Base-by-base conservation (phyloP, 2,329 filamentous ascomycete species). In the Thelonectria olida region DNA sequence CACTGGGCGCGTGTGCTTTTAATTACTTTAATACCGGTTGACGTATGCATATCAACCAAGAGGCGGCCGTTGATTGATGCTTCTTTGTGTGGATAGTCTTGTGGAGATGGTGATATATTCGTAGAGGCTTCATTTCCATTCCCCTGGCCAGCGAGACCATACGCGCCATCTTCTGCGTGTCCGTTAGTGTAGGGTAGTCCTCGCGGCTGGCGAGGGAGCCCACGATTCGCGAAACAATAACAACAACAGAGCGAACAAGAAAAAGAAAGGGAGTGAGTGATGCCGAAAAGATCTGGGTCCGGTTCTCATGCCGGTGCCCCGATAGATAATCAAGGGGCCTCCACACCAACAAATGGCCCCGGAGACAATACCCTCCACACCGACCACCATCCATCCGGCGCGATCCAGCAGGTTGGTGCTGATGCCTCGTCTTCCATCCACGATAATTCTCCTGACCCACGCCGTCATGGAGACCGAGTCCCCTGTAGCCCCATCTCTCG, bases 331-430 rank as follows among this genome's bases (percentile, higher is more conserved):
- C 27, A 36, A 34, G 19, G 27, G 13, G 39, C n/a, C n/a, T n/a
- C n/a, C n/a, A n/a, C n/a, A n/a, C n/a, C n/a, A n/a, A n/a, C n/a
- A n/a, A n/a, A n/a, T n/a, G n/a, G n/a, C n/a, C n/a, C n/a, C n/a
- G n/a, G n/a, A n/a, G n/a, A n/a, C n/a, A n/a, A n/a, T n/a, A n/a
- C n/a, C 28, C 28, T 45, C 27, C 28, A n/a, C 41, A 5, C n/a
- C 28, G 42, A 38, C 45, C 48, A 58, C n/a, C n/a, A n/a, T n/a
- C 49, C 31, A 54, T 34, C 17, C 27, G 8, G 38, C 7, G 15
- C 31, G 51, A 60, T 51, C 57, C 27, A 49, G 39, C 39, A 54
- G 27, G 23, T 25, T 51, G 51, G 28, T 13, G 3, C 9, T 44
- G 12, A 12, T 42, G 25, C 8, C 17, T 22, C 15, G 34, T 48